Evolutionary conservation across 176 grass and related monocot species (phyloP).

Genomic region (bread wheat (Triticum aestivum)): IWGSC_CS_RefSeq_v2.1 NC_057795.1:560674041-560674540

Average conservation of each 20-base stretch:
- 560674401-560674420: constrained; percentile 18
- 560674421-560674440: background rate
- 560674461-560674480: constrained; percentile 33
- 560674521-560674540: background rate
- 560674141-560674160: background rate
- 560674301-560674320: background rate
- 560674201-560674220: background rate
- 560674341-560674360: constrained; percentile 9
- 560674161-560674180: background rate
- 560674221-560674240: no score
- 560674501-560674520: background rate
- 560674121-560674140: background rate
- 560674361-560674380: constrained; percentile 5
- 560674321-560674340: background rate
- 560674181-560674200: constrained; percentile 10
- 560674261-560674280: background rate
- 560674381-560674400: constrained; percentile 24
- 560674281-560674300: background rate
- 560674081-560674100: constrained; percentile 2
- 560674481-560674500: constrained; percentile 24
- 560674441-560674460: background rate
- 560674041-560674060: background rate
- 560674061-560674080: background rate
- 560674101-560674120: background rate
- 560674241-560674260: constrained; percentile 7